Evolutionary conservation across 345 rosid genomes (phyloP), one percentile per base, ranked within the genome.

Genomic region (Xanthoceras sorbifolium): DNA sequence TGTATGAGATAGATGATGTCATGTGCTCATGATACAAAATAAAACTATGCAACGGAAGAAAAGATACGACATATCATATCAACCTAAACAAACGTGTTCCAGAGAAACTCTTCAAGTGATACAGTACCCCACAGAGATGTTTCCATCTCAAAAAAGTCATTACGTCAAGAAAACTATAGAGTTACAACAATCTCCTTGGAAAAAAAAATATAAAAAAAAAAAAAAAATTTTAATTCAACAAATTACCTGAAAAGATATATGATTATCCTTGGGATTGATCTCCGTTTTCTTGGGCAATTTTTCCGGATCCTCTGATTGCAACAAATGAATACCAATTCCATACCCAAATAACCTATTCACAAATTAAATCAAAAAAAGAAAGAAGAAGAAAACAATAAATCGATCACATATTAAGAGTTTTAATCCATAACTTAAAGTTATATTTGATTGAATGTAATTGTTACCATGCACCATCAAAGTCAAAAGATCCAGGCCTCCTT

Each of bases 391-490:
- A 8, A 34, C 20, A 34, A 17, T 14, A 52, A 9, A 67, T 54
- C 42, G 42, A 38, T 38, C 42, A 38, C 11, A 7, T 38, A 38
- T 38, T n/a, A n/a, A n/a, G n/a, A n/a, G n/a, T n/a, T 38, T 38
- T 38, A 66, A 6, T 76, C 68, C 12, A 4, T 1, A 17, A 28
- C 9, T 23, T 26, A 22, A 42, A 38, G 9, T 61, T 10, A 12
- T 6, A 6, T n/a, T 26, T 15, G 14, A 22, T 59, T 15, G 29
- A 12, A 6, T 14, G 61, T 20, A 6, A 42, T 1, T 67, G 31
- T 76, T 86, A 94, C 99, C 99, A 95, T 29, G 99, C 99, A 18
- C 99, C 99, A 48, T 89, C 86, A 36, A 93, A 95, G 73, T 93
- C 85, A 46, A 95, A 92, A 28, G 99, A 93, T 63, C 89, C 88